These are phyloP conservation scores for Brassica cretica DNA, from an alignment of 345 rosid genomes.

Conservation along the genomic window DNA sequence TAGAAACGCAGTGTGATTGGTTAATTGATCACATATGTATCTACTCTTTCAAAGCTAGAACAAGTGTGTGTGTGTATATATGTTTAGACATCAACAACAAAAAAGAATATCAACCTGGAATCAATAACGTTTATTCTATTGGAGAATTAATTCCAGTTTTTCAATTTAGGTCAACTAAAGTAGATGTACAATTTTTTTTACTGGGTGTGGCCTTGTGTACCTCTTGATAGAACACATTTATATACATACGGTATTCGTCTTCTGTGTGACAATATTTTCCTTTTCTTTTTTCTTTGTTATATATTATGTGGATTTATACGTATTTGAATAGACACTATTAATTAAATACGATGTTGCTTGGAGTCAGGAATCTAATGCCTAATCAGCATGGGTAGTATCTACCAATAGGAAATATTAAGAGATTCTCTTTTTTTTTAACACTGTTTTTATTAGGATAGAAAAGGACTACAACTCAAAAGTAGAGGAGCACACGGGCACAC, in stretches of 20 bases:
- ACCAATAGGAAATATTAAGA: constrained; percentile 4
- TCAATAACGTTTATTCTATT: constrained; percentile 8
- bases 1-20: constrained; percentile 1
- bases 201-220: background rate
- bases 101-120: background rate
- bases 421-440: constrained; percentile 1
- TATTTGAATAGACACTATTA: background rate
- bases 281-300: background rate
- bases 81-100: background rate
- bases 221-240: constrained; percentile 6
- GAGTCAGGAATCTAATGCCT: constrained; percentile 38
- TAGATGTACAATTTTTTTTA: constrained; percentile 26
- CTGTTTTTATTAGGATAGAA: no score
- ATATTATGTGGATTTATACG: background rate
- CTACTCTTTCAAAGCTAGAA: background rate
- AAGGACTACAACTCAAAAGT: no score
- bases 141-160: constrained; percentile 17
- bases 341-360: constrained; percentile 25
- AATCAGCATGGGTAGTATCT: constrained; percentile 37
- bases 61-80: background rate
- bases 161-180: constrained; percentile 28
- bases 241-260: constrained; percentile 10
- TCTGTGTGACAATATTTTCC: background rate
- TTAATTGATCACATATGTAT: background rate
- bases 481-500: no score